Evolutionary conservation across 2,329 filamentous ascomycete genomes (phyloP).

Genomic region (Aspergillus sclerotialis): DNA sequence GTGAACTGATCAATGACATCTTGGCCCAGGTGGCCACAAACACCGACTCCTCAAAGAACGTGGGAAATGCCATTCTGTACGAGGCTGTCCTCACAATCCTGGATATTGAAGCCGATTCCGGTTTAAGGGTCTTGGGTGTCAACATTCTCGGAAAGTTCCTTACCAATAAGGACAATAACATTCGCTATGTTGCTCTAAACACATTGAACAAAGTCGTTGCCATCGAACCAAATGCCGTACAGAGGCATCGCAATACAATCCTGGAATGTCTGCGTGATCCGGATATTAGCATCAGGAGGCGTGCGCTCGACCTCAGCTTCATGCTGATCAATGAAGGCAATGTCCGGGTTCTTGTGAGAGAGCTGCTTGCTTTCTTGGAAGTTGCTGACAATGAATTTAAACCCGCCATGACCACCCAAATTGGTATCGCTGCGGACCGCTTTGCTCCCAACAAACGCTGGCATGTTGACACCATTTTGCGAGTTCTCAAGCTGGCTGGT

Average conservation of each 20-base stretch:
- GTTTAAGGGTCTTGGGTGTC: slow-evolving; percentile 85
- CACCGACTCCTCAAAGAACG: slow-evolving; percentile 96
- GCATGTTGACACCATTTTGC: slow-evolving; percentile 97
- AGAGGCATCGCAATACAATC: slow-evolving; percentile 94
- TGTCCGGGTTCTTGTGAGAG: slow-evolving; percentile 84
- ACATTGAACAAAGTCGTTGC: slow-evolving; percentile 97
- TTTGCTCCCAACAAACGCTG: slow-evolving; percentile 96
- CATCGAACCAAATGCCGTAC: slow-evolving; percentile 94
- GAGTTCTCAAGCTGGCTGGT: slow-evolving; percentile 85
- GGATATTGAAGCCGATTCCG: slow-evolving; percentile 96
- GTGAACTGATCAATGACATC: slow-evolving; percentile 98
- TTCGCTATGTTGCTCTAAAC: slow-evolving; percentile 94
- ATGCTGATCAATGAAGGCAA: slow-evolving; percentile 97
- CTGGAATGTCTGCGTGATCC: slow-evolving; percentile 92
- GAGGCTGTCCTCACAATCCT: slow-evolving; percentile 95
- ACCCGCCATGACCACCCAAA: slow-evolving; percentile 95
- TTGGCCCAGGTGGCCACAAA: slow-evolving; percentile 96
- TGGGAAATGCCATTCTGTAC: slow-evolving; percentile 96
- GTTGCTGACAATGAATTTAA: slow-evolving; percentile 99
- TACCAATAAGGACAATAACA: slow-evolving; percentile 98
- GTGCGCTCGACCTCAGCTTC: slow-evolving; percentile 95
- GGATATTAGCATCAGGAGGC: slow-evolving; percentile 92
- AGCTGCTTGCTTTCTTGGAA: slow-evolving; percentile 89
- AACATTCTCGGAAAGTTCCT: slow-evolving; percentile 98
- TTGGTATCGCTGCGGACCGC: slow-evolving; percentile 91